Percentiles rank a stretch among this genome's conserved stretches.
These are phyloP conservation scores for Smallanthus sonchifolius DNA, from an alignment of 129 eudicot species.

Conservation along the genomic window DNA sequence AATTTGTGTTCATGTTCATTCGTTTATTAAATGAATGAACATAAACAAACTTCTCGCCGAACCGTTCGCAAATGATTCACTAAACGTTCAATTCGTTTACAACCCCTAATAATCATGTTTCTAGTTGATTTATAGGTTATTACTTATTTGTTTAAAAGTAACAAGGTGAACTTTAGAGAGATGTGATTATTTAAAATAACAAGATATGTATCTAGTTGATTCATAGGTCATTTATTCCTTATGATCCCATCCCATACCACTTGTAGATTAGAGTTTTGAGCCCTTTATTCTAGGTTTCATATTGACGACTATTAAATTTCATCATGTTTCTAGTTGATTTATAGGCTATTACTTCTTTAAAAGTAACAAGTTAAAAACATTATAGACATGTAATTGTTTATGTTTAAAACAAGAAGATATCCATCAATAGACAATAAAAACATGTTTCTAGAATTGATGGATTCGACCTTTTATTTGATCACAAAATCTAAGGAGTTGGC, in stretches of 20 bases:
- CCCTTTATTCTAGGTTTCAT: neutral
- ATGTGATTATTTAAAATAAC: too few species aligned
- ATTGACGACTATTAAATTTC: neutral
- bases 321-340: neutral
- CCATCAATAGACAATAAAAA: neutral
- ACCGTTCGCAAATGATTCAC: too few species aligned
- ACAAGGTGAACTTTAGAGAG: too few species aligned
- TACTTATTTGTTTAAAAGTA: too few species aligned
- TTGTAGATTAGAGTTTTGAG: neutral
- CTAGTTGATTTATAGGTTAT: too few species aligned
- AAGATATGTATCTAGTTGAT: too few species aligned
- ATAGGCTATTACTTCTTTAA: neutral
- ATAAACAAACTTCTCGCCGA: too few species aligned
- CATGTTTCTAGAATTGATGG: constrained; percentile 1
- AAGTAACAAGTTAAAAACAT: neutral
- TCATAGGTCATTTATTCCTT: neutral
- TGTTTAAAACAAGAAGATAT: neutral
- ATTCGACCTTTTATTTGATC: constrained; percentile 17
- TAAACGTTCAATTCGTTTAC: too few species aligned
- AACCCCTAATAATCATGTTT: too few species aligned
- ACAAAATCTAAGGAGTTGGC: constrained; percentile 32
- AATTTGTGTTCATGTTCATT: too few species aligned
- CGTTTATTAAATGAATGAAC: too few species aligned
- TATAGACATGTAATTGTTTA: neutral
- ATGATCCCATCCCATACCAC: neutral